Base-by-base conservation (phyloP, 441 rosid genomes). In the Viola pubescens region DNA sequence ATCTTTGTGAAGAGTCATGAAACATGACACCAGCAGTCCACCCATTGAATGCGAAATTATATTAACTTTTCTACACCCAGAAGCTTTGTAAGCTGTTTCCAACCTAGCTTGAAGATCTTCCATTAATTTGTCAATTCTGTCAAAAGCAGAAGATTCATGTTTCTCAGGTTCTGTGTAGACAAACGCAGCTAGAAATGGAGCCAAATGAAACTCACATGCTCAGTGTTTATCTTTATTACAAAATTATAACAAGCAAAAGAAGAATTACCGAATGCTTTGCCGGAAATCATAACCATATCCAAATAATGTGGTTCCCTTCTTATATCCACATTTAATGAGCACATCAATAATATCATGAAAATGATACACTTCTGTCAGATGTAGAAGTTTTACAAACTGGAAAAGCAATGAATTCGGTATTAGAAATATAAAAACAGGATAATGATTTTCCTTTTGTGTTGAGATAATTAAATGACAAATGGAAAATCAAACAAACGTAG, bases 251-350 rank as follows among this genome's bases (percentile, higher is more conserved):
- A 14, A 52, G 9, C 10, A 6, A 34, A 37, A 52, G 41, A 59
- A 48, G 37, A 67, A 26, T 59, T 57, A 90, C 95, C 95, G 82
- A 66, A 83, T 90, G 81, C 95, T 90, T 81, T 90, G 95, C 63
- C 91, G 83, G 74, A 87, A 87, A 80, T 90, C 97, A 75, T 85
- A 87, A 67, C 97, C 97, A 65, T 82, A 83, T 66, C 95, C 97
- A 59, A 87, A 90, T 68, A 90, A 72, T 1, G 97, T 85, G 66
- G 88, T 79, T 61, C 97, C 97, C 63, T 90, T 90, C 76, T 79
- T 81, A 73, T 87, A 84, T 68, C 95, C 97, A 52, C 90, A 81
- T 48, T 70, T 78, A 63, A 84, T 59, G 44, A 90, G 78, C 91
- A 90, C 85, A 45, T 90, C 75, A 65, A 90, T 90, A 91, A 90